These are phyloP conservation scores for Mycotypha africana DNA, from an alignment of 371 early-diverging fungal genomes.

Conservation along the genomic window DNA sequence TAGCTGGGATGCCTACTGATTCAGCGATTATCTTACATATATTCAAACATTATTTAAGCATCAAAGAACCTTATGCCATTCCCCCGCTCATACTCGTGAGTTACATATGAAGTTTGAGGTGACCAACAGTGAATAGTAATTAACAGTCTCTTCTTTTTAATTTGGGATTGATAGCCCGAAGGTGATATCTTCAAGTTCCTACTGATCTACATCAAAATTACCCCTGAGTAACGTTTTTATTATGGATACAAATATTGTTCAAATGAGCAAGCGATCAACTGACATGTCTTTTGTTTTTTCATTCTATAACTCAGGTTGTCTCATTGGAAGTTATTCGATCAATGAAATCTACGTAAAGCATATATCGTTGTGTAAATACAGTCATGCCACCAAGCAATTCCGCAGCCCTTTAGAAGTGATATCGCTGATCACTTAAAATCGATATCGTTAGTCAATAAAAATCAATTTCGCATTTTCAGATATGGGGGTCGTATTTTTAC, in stretches of 20 bases:
- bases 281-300: neutral
- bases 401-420: no score
- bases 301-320: neutral
- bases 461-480: no score
- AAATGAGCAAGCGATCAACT: no score
- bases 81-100: constrained; percentile 19
- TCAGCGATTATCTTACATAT: constrained; percentile 10
- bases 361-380: no score
- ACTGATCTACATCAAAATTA: constrained; percentile 14
- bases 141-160: no score
- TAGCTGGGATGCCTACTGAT: constrained; percentile 36
- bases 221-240: constrained; percentile 13
- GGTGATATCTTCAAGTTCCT: constrained; percentile 16
- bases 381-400: no score
- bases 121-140: no score
- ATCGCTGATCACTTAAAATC: no score
- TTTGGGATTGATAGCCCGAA: constrained; percentile 1
- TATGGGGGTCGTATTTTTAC: no score
- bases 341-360: no score
- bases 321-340: constrained; percentile 1
- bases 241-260: neutral
- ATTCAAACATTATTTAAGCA: constrained; percentile 1
- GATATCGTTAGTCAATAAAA: no score
- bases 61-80: constrained; percentile 13
- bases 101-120: no score